These are phyloP conservation scores for Beauveria medogensis DNA, from an alignment of 2,329 filamentous ascomycete genomes.

Conservation along the genomic window DNA sequence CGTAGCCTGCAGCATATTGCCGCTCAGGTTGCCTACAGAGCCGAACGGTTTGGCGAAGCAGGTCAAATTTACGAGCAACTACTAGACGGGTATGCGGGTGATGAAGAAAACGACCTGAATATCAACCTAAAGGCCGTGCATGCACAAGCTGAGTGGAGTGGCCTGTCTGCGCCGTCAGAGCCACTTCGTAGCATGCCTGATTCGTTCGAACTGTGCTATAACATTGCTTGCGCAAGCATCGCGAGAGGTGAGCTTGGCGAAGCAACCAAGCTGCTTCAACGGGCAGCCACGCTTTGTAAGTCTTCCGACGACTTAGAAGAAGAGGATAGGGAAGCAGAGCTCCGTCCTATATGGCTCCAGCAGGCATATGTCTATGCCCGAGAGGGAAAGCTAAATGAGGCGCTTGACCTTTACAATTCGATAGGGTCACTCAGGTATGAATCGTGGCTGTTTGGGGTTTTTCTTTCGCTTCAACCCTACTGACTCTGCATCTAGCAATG, in stretches of 20 bases:
- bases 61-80: constrained; percentile 56
- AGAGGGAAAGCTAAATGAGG: constrained; percentile 58
- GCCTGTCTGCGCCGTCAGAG: constrained; percentile 34
- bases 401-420: constrained; percentile 52
- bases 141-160: constrained; percentile 66
- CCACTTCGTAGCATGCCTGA: constrained; percentile 55
- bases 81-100: constrained; percentile 35
- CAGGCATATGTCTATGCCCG: constrained; percentile 64
- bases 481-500: constrained; percentile 41
- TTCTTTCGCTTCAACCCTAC: constrained; percentile 8
- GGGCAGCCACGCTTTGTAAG: constrained; percentile 63
- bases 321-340: constrained; percentile 65
- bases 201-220: constrained; percentile 75
- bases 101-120: constrained; percentile 64
- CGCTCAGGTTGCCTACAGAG: constrained; percentile 64
- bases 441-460: neutral
- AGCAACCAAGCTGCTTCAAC: constrained; percentile 59
- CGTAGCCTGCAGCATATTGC: constrained; percentile 43
- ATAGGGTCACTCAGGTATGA: constrained; percentile 55
- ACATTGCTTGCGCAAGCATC: constrained; percentile 66
- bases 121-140: constrained; percentile 69
- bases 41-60: constrained; percentile 63
- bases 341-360: constrained; percentile 69
- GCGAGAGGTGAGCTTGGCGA: constrained; percentile 58
- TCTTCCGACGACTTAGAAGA: constrained; percentile 64